phyloP scores from a whole-genome alignment of 371 early-diverging fungal species.

The Gilbertella persicaria region DNA sequence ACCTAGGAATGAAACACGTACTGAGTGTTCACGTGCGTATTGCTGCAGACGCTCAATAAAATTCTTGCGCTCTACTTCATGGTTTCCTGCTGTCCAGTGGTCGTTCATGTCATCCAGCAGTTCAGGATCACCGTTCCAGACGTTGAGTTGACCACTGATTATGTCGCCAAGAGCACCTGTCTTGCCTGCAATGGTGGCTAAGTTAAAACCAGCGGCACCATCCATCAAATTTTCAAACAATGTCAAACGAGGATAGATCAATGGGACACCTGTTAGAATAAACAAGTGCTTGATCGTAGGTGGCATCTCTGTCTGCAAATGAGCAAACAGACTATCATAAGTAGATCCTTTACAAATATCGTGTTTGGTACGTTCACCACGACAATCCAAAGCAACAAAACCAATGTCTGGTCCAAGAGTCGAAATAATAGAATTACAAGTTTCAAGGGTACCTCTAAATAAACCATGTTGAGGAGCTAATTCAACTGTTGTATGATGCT shows the following conservation, averaged over 20 bases:
- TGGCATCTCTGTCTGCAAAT: constrained; percentile 55
- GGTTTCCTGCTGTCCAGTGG: constrained; percentile 72
- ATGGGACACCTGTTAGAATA: constrained; percentile 64
- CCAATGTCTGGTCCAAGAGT: constrained; percentile 49
- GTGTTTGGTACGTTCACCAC: constrained; percentile 69
- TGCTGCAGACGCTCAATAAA: constrained; percentile 70
- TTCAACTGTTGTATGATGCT: constrained; percentile 75
- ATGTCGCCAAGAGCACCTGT: constrained; percentile 53
- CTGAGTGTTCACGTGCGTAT: constrained; percentile 60
- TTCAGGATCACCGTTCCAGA: constrained; percentile 81
- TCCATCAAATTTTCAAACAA: constrained; percentile 62
- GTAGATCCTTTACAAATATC: constrained; percentile 59
- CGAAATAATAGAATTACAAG: constrained; percentile 30
- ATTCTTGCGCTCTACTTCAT: constrained; percentile 67
- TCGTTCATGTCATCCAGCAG: constrained; percentile 77
- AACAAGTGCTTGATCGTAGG: constrained; percentile 62
- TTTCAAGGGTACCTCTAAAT: constrained; percentile 23
- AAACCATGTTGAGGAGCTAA: constrained; percentile 58
- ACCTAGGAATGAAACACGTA: constrained; percentile 76
- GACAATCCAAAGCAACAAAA: constrained; percentile 72
- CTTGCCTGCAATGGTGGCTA: constrained; percentile 45
- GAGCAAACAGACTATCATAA: constrained; percentile 61
- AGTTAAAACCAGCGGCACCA: constrained; percentile 38
- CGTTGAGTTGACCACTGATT: constrained; percentile 47
- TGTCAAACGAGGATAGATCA: constrained; percentile 75